Conservation (phyloP, 305 asterid species). For the Fraxinus paxiana region DNA sequence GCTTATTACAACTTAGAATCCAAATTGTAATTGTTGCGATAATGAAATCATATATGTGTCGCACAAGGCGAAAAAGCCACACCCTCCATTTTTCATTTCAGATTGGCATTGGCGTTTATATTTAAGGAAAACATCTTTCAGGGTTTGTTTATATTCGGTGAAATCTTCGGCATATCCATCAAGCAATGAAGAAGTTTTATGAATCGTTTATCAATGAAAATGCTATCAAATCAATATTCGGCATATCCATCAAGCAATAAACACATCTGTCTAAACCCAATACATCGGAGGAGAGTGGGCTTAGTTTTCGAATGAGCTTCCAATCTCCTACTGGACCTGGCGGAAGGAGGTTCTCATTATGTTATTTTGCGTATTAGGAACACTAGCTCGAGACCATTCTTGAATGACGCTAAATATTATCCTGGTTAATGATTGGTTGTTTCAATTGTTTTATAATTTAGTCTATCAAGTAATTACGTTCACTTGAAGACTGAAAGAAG, state of each 20-base stretch:
- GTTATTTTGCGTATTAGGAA: conserved; percentile 13
- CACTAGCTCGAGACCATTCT: neutral
- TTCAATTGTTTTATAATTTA: conserved; percentile 7
- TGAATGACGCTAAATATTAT: neutral
- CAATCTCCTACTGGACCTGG: neutral
- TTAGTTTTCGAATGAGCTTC: neutral
- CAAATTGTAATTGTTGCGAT: neutral
- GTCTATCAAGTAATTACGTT: conserved; percentile 1
- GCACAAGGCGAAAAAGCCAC: neutral
- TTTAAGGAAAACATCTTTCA: neutral
- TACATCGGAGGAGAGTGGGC: neutral
- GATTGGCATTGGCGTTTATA: neutral
- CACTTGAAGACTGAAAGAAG: neutral
- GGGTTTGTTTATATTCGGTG: neutral
- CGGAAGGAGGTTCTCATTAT: neutral
- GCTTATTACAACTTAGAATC: neutral
- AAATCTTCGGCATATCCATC: neutral
- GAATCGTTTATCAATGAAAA: too few species aligned
- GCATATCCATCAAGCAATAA: too few species aligned
- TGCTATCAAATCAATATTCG: too few species aligned
- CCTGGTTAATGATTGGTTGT: neutral
- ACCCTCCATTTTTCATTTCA: neutral
- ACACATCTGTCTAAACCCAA: too few species aligned
- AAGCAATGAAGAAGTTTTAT: too few species aligned
- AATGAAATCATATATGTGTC: neutral